A percentile compares a stretch with the other conserved stretches of the same genome.
Evolutionary conservation across 2,329 filamentous ascomycete species (phyloP).

Genomic region (Aspergillus ruber): DNA sequence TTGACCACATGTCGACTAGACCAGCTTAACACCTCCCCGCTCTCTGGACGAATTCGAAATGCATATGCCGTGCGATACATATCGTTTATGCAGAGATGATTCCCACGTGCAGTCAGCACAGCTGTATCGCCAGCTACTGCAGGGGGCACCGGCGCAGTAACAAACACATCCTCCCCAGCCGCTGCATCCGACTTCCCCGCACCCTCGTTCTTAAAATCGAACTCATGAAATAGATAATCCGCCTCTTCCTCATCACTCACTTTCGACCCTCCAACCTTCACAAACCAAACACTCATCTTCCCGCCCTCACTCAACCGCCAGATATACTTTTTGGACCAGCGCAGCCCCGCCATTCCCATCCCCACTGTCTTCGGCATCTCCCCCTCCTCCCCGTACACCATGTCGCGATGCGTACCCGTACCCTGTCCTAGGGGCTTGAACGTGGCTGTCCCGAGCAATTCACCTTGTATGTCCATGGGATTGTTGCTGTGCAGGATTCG

Average conservation of each 20-base stretch:
- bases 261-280: slow-evolving; percentile 23
- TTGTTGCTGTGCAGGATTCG: slow-evolving; percentile 37
- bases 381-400: slow-evolving; percentile 40
- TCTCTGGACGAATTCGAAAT: slow-evolving; percentile 29
- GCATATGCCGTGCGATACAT: slow-evolving; percentile 42
- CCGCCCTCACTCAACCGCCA: slow-evolving; percentile 30
- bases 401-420: slow-evolving; percentile 10
- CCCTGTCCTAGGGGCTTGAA: slow-evolving; percentile 22
- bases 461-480: slow-evolving; percentile 35
- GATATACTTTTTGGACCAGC: slow-evolving; percentile 40
- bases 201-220: slow-evolving; percentile 23
- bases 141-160: slow-evolving; percentile 21
- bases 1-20: slow-evolving; percentile 40
- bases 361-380: slow-evolving; percentile 27
- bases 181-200: not conserved
- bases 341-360: slow-evolving; percentile 19
- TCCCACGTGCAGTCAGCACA: slow-evolving; percentile 33
- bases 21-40: slow-evolving; percentile 34
- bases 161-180: slow-evolving; percentile 9
- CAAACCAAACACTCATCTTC: slow-evolving; percentile 40
- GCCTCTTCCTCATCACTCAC: slow-evolving; percentile 17
- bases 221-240: slow-evolving; percentile 42
- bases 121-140: slow-evolving; percentile 12
- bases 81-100: slow-evolving; percentile 42
- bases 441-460: slow-evolving; percentile 34